Evolutionary conservation across 192 early-diverging fungal genomes (phyloP).

Genomic region (Backusella tarrabulga): DNA sequence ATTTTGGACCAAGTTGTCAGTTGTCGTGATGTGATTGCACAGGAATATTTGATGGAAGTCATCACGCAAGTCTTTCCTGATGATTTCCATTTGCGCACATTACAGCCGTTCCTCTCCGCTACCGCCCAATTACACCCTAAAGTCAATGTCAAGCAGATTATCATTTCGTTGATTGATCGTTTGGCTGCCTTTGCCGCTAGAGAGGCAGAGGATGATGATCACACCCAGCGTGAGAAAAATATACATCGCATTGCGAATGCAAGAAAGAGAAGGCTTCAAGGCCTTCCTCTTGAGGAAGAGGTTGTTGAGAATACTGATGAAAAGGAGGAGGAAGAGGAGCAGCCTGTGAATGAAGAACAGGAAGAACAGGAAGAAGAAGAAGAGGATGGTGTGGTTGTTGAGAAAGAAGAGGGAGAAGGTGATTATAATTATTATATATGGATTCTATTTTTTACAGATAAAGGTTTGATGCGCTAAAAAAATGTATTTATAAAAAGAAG

Average conservation of each 20-base stretch:
- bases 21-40: slow-evolving; percentile 98
- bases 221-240: slow-evolving; percentile 16
- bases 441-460: too few relatives aligned
- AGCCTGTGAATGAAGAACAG: neutral
- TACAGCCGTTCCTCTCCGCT: slow-evolving; percentile 86
- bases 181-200: slow-evolving; percentile 89
- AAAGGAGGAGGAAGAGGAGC: slow-evolving; percentile 2
- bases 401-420: neutral
- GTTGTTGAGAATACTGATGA: neutral
- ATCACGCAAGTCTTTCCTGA: slow-evolving; percentile 98
- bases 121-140: slow-evolving; percentile 88
- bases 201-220: slow-evolving; percentile 55
- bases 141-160: slow-evolving; percentile 96
- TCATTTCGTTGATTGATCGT: slow-evolving; percentile 93
- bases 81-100: slow-evolving; percentile 92
- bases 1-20: slow-evolving; percentile 95
- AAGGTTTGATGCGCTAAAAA: neutral
- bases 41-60: slow-evolving; percentile 99
- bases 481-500: neutral
- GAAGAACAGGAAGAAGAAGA: neutral
- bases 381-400: neutral
- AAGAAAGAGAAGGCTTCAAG: slow-evolving; percentile 4
- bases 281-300: slow-evolving; percentile 32
- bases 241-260: slow-evolving; percentile 9
- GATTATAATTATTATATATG: neutral